Evolutionary conservation across 2,329 filamentous ascomycete genomes (phyloP), one percentile per base, ranked within the genome.

Genomic region (Ceratocystis smalleyi): DNA sequence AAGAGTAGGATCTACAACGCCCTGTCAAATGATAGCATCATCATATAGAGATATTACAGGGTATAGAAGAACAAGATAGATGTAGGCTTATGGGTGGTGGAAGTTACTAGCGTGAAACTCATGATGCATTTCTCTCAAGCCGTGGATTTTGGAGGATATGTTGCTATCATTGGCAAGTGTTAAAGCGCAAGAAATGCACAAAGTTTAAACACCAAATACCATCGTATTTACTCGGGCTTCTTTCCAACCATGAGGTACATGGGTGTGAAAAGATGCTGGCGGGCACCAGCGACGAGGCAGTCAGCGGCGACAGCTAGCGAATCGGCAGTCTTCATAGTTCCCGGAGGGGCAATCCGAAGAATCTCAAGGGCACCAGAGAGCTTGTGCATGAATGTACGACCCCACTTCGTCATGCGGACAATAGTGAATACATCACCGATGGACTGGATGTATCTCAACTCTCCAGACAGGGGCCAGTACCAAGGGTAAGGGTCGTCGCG

Each of bases 171-270:
- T 15, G 35, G 35, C 35, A 40, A 40, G 3, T 10, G 1, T 40
- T 40, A 40, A 40, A 40, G 12, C 3, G 35, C 17, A 51, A 5
- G 17, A 47, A 22, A 51, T 27, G 24, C 19, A 27, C 8, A 15
- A 51, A 27, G 22, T 10, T 24, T 12, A 24, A 24, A 51, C 7
- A 51, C 19, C 10, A 2, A 51, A 15, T 12, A 51, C 19, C 22
- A 27, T 27, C 30, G 5, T 5, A 22, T 51, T 64, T 64, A 66
- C 65, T 66, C 65, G 5, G 92, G 90, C 81, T 96, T 96, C 76
- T 89, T 85, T 67, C 84, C 92, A 66, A 96, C 83, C 89, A 96
- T 96, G 72, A 97, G 79, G 77, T 96, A 96, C 92, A 97, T 97
- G 65, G 92, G 92, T 1, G 92, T 97, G 77, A 97, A 97, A n/a